Evolutionary conservation across 2,329 filamentous ascomycete genomes (phyloP).

Genomic region (Fusarium duplospermum): DNA sequence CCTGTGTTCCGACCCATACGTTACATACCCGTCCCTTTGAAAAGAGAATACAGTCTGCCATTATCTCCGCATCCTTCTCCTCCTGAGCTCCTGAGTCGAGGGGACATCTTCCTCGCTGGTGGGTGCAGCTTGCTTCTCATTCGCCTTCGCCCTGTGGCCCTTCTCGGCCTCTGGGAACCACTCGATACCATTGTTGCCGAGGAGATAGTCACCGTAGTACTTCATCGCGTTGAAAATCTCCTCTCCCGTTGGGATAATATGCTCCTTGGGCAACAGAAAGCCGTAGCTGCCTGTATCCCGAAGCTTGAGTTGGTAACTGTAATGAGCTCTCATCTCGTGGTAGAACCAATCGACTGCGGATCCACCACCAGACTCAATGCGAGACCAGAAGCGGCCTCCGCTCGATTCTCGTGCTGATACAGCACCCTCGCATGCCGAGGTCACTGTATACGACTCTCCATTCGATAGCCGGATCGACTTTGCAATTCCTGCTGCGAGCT

Average conservation of each 20-base stretch:
- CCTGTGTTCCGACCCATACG: slow-evolving; percentile 13
- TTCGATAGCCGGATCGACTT: slow-evolving; percentile 88
- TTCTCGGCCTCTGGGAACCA: slow-evolving; percentile 44
- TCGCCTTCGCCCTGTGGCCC: slow-evolving; percentile 31
- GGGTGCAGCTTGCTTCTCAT: slow-evolving; percentile 1
- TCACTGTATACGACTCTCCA: slow-evolving; percentile 80
- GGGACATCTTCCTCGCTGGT: slow-evolving; percentile 24
- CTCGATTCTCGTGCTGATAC: slow-evolving; percentile 52
- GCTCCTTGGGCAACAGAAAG: slow-evolving; percentile 86
- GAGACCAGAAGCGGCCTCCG: slow-evolving; percentile 43
- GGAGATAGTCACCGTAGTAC: slow-evolving; percentile 84
- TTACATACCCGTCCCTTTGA: slow-evolving; percentile 10
- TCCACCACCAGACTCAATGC: slow-evolving; percentile 82
- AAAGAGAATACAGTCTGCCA: neutral
- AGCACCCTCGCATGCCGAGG: slow-evolving; percentile 88
- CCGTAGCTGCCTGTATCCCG: slow-evolving; percentile 94
- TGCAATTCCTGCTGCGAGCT: slow-evolving; percentile 86
- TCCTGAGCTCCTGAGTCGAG: slow-evolving; percentile 46
- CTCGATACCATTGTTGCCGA: slow-evolving; percentile 77
- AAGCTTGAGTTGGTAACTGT: slow-evolving; percentile 94
- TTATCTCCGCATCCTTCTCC: slow-evolving; percentile 43
- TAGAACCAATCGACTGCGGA: slow-evolving; percentile 97
- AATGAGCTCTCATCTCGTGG: slow-evolving; percentile 83
- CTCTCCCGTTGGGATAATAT: slow-evolving; percentile 90
- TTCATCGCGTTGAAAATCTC: slow-evolving; percentile 87